Base-by-base conservation (phyloP, 179 eudicot species). In the Corrigiola litoralis region DNA sequence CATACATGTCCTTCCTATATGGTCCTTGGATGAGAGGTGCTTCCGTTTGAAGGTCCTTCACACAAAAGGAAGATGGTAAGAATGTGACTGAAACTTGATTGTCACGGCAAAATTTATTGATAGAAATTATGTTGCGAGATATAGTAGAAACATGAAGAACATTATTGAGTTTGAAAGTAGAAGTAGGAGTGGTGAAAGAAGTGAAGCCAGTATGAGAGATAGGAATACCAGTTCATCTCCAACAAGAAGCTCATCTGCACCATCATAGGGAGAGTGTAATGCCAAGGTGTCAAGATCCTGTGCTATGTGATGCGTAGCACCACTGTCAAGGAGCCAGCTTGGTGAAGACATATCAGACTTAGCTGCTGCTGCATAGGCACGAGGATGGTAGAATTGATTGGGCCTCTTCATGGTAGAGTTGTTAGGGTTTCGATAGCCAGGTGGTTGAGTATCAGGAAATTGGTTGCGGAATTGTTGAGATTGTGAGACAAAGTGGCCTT, bases 301-400 rank as follows among this genome's bases (percentile, higher is more conserved):
- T 5, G 69, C 41, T 1, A 65, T 21, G n/a, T 65, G 51, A 2
- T 52, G 37, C 8, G 49, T n/a, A 2, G 61, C 61, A 0, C 61
- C 69, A 29, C 40, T 38, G 23, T 65, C 38, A n/a, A 65, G 61
- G 1, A 65, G 51, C 69, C 61, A 65, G 16, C 38, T 13, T 9
- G 25, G 4, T 0, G 27, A 1, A 6, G 31, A 0, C 3, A 31
- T 11, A 20, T 5, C 7, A 2, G 42, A 0, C n/a, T n/a, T n/a
- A 13, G 60, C 12, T 16, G 53, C 1, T 2, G 40, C 20, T 0
- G 33, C 4, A 11, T 66, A 14, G 10, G 53, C 54, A 0, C 13
- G 61, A 7, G 41, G 61, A 33, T 17, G 9, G 60, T 3, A 28
- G 44, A 13, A 13, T 11, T 14, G 25, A 27, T 12, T 33, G 9